A percentile compares a stretch with the other conserved stretches of the same genome.
These are phyloP conservation scores for Suillus cothurnatus DNA, from an alignment of 768 basidiomycete species.

Conservation along the genomic window DNA sequence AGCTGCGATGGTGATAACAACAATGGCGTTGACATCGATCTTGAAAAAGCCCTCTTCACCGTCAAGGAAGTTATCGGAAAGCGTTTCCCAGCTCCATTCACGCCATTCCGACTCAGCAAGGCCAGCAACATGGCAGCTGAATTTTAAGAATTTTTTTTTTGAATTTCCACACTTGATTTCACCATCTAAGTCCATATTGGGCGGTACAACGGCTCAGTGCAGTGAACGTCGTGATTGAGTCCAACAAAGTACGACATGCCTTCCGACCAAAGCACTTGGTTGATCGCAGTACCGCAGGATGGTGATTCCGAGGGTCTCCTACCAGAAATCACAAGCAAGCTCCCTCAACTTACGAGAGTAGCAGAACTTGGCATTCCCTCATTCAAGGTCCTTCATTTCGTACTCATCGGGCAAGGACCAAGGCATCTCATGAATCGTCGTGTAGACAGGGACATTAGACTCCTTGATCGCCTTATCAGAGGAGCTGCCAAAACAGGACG, in stretches of 20 bases:
- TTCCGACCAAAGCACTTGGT: constrained; percentile 95
- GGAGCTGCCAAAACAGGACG: constrained; percentile 89
- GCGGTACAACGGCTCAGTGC: background rate
- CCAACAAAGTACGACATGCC: constrained; percentile 60
- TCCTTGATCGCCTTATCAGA: constrained; percentile 88
- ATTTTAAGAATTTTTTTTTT: constrained; percentile 17
- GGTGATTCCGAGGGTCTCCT: constrained; percentile 79
- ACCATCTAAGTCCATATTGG: constrained; percentile 16
- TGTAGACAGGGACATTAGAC: constrained; percentile 92
- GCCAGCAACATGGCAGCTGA: constrained; percentile 10
- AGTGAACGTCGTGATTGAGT: background rate
- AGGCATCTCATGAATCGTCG: constrained; percentile 14
- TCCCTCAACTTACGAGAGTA: constrained; percentile 53
- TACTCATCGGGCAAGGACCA: constrained; percentile 2
- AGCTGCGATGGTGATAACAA: constrained; percentile 55
- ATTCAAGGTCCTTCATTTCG: constrained; percentile 74
- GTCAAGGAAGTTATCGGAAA: constrained; percentile 4
- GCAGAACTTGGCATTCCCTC: constrained; percentile 76
- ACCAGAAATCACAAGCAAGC: constrained; percentile 65
- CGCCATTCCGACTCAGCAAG: constrained; percentile 11
- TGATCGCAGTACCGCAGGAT: constrained; percentile 83
- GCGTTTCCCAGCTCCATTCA: constrained; percentile 7
- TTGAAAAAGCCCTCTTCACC: constrained; percentile 39
- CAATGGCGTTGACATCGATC: constrained; percentile 43
- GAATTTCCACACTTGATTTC: constrained; percentile 13